phyloP scores from a whole-genome alignment of 129 eudicot species.

The Ambrosia artemisiifolia region DNA sequence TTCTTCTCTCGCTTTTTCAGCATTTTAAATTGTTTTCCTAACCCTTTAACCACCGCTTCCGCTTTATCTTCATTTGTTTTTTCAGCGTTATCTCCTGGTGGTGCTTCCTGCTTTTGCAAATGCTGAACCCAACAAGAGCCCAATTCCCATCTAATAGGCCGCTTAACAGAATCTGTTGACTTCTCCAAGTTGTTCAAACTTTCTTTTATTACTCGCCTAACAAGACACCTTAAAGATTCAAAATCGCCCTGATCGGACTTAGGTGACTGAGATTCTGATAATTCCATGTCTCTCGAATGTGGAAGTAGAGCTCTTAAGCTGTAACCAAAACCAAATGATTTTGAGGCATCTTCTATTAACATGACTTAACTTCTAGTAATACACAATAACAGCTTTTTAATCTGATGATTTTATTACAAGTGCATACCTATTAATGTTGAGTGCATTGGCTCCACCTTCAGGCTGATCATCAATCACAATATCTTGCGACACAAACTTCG shows the following conservation, averaged over 20 bases:
- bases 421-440: constrained; percentile 79
- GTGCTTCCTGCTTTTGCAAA: constrained; percentile 79
- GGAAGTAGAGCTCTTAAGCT: constrained; percentile 82
- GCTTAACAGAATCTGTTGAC: constrained; percentile 36
- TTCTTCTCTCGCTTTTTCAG: constrained; percentile 81
- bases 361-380: neutral
- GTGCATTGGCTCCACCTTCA: constrained; percentile 97
- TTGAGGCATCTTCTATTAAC: neutral
- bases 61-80: constrained; percentile 37
- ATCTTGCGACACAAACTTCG: constrained; percentile 47
- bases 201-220: constrained; percentile 51
- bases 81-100: constrained; percentile 46
- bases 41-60: constrained; percentile 74
- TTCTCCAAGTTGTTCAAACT: constrained; percentile 56
- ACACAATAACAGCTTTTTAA: neutral
- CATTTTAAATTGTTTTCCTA: constrained; percentile 89
- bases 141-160: constrained; percentile 89
- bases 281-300: constrained; percentile 40
- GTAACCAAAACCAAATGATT: constrained; percentile 23
- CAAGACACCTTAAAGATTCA: constrained; percentile 51
- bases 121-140: constrained; percentile 99
- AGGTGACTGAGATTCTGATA: constrained; percentile 47
- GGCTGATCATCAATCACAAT: constrained; percentile 86
- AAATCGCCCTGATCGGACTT: constrained; percentile 37
- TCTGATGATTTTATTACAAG: neutral